These are phyloP conservation scores for Saccharomycopsis oosterbeekiorum DNA, from an alignment of 805 yeast species.

Conservation along the genomic window DNA sequence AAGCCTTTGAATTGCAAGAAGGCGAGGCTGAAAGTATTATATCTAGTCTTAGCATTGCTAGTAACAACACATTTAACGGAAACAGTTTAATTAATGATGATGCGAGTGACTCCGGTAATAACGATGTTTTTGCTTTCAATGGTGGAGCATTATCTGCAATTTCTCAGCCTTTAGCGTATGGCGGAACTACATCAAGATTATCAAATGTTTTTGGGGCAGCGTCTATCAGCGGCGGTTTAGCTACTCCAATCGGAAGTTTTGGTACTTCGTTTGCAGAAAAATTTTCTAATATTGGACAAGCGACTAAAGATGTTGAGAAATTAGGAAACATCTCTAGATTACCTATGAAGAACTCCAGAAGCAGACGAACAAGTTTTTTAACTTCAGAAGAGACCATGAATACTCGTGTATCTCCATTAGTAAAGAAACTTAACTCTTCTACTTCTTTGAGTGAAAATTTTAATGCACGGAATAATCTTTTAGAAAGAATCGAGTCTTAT, in stretches of 20 bases:
- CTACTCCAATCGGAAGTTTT: slow-evolving; percentile 21
- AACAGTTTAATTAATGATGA: slow-evolving; percentile 23
- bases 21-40: slow-evolving; percentile 24
- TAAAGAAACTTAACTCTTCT: slow-evolving; percentile 21
- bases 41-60: slow-evolving; percentile 24
- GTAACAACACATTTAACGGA: slow-evolving; percentile 14
- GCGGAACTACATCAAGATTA: slow-evolving; percentile 25
- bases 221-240: slow-evolving; percentile 44
- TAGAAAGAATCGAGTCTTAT: slow-evolving; percentile 48
- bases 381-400: slow-evolving; percentile 22
- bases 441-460: slow-evolving; percentile 25
- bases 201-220: slow-evolving; percentile 40
- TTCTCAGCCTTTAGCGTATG: slow-evolving; percentile 32
- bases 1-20: background rate
- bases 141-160: slow-evolving; percentile 39
- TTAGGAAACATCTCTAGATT: slow-evolving; percentile 30
- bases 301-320: slow-evolving; percentile 55
- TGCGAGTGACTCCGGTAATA: slow-evolving; percentile 28
- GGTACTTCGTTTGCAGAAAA: slow-evolving; percentile 44
- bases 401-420: slow-evolving; percentile 20
- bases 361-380: slow-evolving; percentile 45
- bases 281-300: slow-evolving; percentile 57
- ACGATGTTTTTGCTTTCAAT: slow-evolving; percentile 29
- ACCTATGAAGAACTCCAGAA: slow-evolving; percentile 27
- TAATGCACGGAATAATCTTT: slow-evolving; percentile 21